A percentile compares a stretch with the other conserved stretches of the same genome.
Conservation (phyloP, 2,329 filamentous ascomycete species). For the Botrytis cinerea region DNA sequence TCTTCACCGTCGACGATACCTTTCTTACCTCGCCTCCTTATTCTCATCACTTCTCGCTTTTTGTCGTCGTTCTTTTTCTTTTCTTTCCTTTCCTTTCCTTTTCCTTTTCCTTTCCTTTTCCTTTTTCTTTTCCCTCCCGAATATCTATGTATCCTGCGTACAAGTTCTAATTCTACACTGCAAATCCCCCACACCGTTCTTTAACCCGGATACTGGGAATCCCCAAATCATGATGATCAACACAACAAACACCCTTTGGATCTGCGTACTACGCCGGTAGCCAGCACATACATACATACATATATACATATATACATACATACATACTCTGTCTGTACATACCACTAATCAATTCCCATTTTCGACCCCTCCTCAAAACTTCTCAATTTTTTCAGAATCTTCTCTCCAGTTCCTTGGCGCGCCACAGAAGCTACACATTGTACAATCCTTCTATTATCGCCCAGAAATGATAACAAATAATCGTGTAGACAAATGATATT, state of each 20-base stretch:
- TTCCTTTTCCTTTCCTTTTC: neutral
- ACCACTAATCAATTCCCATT: too few relatives aligned
- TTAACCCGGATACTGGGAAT: neutral
- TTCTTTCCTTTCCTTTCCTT: too few relatives aligned
- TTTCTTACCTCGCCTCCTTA: neutral
- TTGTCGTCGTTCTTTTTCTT: neutral
- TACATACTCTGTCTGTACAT: neutral
- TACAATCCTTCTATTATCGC: slow-evolving; percentile 4
- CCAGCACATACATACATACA: slow-evolving; percentile 20
- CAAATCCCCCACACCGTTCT: neutral
- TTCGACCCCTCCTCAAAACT: neutral
- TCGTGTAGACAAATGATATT: neutral
- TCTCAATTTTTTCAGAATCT: neutral
- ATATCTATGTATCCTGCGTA: neutral
- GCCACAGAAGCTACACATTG: slow-evolving; percentile 2
- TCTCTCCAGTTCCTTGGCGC: neutral
- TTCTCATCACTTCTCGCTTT: slow-evolving; percentile 5
- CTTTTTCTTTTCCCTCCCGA: too few relatives aligned
- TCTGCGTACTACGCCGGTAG: slow-evolving; percentile 9
- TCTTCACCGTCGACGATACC: neutral
- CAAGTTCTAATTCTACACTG: neutral
- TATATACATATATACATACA: slow-evolving; percentile 13
- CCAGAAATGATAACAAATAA: neutral
- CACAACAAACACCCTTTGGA: neutral
- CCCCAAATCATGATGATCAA: neutral